Evolutionary conservation across 371 early-diverging fungal genomes (phyloP).

Genomic region (Phascolomyces articulosus): DNA sequence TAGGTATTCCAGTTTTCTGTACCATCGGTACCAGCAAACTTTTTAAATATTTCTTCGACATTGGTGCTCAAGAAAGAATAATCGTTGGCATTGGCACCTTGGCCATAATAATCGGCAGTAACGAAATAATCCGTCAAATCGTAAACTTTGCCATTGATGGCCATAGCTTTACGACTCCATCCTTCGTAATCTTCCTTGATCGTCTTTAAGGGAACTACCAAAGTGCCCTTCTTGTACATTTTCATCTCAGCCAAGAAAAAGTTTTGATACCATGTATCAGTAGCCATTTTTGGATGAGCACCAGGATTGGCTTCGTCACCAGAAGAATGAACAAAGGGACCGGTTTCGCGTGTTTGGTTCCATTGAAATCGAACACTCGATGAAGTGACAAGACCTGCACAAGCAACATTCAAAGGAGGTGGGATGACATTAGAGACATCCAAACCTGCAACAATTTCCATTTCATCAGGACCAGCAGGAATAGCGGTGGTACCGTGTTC

Average conservation of each 20-base stretch:
- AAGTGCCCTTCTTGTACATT: conserved; percentile 68
- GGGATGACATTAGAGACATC: conserved; percentile 75
- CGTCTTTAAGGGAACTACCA: conserved; percentile 54
- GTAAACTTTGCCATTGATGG: conserved; percentile 75
- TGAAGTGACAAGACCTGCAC: conserved; percentile 53
- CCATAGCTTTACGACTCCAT: conserved; percentile 60
- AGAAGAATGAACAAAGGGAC: conserved; percentile 45
- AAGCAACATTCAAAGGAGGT: conserved; percentile 68
- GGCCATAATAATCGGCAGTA: conserved; percentile 47
- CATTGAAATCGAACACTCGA: conserved; percentile 33
- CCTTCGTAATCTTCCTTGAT: conserved; percentile 48
- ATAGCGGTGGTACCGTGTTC: conserved; percentile 48
- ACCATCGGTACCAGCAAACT: conserved; percentile 69
- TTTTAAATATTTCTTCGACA: conserved; percentile 69
- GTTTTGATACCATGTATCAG: conserved; percentile 69
- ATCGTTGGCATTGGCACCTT: conserved; percentile 38
- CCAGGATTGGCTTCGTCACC: conserved; percentile 36
- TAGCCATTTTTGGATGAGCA: conserved; percentile 29
- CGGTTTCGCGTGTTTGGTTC: conserved; percentile 26
- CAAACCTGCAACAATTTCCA: conserved; percentile 68
- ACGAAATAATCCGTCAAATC: conserved; percentile 76
- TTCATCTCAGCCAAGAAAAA: conserved; percentile 66
- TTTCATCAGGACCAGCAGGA: conserved; percentile 50
- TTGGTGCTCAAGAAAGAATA: conserved; percentile 54
- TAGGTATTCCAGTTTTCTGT: conserved; percentile 63